Conservation (phyloP, 495 filamentous ascomycete species). For the Aspergillus campestris region DNA sequence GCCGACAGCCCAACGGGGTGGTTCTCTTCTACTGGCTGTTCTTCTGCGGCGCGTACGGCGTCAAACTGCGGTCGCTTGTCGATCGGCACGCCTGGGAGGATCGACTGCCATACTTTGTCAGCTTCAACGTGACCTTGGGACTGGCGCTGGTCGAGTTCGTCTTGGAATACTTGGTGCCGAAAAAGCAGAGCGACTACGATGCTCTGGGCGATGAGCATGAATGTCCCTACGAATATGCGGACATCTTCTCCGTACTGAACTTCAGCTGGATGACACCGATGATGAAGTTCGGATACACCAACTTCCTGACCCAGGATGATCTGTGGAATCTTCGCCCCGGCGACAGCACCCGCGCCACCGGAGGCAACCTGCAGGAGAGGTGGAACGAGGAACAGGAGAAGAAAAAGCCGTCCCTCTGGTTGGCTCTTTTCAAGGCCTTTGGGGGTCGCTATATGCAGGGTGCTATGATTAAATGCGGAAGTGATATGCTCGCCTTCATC, state of each 20-base stretch:
- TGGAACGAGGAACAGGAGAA: slow-evolving; percentile 74
- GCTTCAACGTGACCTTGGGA: slow-evolving; percentile 65
- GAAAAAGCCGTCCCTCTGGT: slow-evolving; percentile 78
- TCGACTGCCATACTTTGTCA: slow-evolving; percentile 67
- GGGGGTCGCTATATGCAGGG: slow-evolving; percentile 75
- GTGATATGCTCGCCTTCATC: slow-evolving; percentile 75
- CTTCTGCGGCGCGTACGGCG: slow-evolving; percentile 65
- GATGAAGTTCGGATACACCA: slow-evolving; percentile 92
- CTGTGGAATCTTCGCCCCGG: slow-evolving; percentile 82
- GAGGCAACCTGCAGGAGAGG: slow-evolving; percentile 54
- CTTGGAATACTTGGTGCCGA: slow-evolving; percentile 88
- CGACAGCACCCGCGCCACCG: slow-evolving; percentile 68
- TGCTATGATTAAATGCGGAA: slow-evolving; percentile 72
- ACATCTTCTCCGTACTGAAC: slow-evolving; percentile 86
- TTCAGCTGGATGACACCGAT: slow-evolving; percentile 99
- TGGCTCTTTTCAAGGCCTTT: slow-evolving; percentile 80
- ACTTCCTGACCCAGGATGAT: slow-evolving; percentile 91
- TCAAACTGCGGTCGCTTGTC: slow-evolving; percentile 86
- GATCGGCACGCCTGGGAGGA: slow-evolving; percentile 59
- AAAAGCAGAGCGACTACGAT: slow-evolving; percentile 75
- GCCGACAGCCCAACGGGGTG: slow-evolving; percentile 83
- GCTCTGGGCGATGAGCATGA: slow-evolving; percentile 81
- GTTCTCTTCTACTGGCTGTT: slow-evolving; percentile 96
- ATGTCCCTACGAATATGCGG: slow-evolving; percentile 90
- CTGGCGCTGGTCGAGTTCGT: slow-evolving; percentile 67